phyloP scores from a whole-genome alignment of 805 yeast species.

The Candida ortonii region DNA sequence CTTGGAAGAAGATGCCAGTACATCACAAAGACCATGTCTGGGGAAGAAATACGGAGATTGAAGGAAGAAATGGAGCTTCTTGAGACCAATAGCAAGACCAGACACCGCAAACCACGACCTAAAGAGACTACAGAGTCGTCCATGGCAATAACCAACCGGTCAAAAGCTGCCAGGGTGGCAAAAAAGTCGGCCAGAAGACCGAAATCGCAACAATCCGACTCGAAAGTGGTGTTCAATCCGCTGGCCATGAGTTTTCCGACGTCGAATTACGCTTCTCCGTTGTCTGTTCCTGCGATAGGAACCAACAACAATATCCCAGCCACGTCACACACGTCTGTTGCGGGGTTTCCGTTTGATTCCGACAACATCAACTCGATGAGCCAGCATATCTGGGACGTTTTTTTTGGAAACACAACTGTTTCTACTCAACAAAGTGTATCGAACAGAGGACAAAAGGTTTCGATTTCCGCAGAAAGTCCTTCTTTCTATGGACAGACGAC shows the following conservation, averaged over 20 bases:
- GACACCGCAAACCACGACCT: constrained; percentile 36
- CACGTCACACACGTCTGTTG: too few species aligned
- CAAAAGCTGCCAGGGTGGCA: too few species aligned
- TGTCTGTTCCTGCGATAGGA: not conserved
- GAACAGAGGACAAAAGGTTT: too few species aligned
- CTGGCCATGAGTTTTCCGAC: constrained; percentile 21
- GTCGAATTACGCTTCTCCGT: not conserved
- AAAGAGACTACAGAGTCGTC: too few species aligned
- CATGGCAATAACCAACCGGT: too few species aligned
- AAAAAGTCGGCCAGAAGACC: too few species aligned
- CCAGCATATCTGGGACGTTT: constrained; percentile 12
- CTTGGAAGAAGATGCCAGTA: constrained; percentile 47
- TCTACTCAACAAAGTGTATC: not conserved
- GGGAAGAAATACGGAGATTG: constrained; percentile 36
- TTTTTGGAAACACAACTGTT: constrained; percentile 3
- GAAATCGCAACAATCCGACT: too few species aligned
- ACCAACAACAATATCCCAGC: too few species aligned
- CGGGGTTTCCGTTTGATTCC: too few species aligned
- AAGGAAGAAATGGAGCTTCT: constrained; percentile 36
- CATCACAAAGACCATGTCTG: constrained; percentile 44
- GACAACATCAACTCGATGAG: constrained; percentile 2
- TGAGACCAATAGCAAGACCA: constrained; percentile 41
- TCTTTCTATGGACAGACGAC: too few species aligned
- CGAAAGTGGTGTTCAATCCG: constrained; percentile 32
- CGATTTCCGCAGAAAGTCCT: too few species aligned